These are phyloP conservation scores for Nevesoporus exiguus DNA, from an alignment of 768 basidiomycete species.

Conservation along the genomic window DNA sequence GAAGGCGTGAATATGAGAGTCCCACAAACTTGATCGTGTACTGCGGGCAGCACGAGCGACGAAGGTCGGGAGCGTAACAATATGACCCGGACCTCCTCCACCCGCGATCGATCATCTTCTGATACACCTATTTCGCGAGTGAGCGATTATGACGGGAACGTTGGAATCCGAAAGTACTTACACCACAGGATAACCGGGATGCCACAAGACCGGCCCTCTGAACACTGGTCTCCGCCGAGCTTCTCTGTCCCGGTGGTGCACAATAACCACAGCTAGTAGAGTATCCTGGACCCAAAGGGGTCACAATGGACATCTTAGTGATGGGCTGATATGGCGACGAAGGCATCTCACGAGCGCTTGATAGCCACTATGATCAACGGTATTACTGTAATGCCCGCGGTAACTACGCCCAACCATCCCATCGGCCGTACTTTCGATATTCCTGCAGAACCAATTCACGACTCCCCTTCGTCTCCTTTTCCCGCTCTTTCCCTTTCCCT, in stretches of 20 bases:
- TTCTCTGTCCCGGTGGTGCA: conserved; percentile 49
- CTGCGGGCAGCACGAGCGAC: conserved; percentile 83
- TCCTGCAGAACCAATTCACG: conserved; percentile 70
- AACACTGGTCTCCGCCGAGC: conserved; percentile 38
- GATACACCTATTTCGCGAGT: conserved; percentile 54
- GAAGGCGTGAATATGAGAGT: conserved; percentile 3
- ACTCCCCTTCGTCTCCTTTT: conserved; percentile 54
- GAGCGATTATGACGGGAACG: background rate
- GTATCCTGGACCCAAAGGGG: conserved; percentile 22
- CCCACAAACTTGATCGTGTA: conserved; percentile 82
- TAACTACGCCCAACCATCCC: conserved; percentile 82
- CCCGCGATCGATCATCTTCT: conserved; percentile 78
- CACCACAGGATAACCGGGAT: conserved; percentile 50
- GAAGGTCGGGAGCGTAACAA: conserved; percentile 87
- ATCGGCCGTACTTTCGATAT: conserved; percentile 78
- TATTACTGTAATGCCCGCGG: no score
- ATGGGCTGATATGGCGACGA: background rate
- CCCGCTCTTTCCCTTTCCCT: conserved; percentile 57
- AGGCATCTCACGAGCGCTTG: no score
- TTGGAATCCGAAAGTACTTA: conserved; percentile 21
- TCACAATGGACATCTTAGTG: conserved; percentile 25
- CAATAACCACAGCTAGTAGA: conserved; percentile 70
- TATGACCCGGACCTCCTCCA: conserved; percentile 83
- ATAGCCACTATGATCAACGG: no score
- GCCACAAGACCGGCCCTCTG: conserved; percentile 50